A percentile compares a stretch with the other conserved stretches of the same genome.
Conservation (phyloP, 495 filamentous ascomycete species). For the Talaromyces ruber region DNA sequence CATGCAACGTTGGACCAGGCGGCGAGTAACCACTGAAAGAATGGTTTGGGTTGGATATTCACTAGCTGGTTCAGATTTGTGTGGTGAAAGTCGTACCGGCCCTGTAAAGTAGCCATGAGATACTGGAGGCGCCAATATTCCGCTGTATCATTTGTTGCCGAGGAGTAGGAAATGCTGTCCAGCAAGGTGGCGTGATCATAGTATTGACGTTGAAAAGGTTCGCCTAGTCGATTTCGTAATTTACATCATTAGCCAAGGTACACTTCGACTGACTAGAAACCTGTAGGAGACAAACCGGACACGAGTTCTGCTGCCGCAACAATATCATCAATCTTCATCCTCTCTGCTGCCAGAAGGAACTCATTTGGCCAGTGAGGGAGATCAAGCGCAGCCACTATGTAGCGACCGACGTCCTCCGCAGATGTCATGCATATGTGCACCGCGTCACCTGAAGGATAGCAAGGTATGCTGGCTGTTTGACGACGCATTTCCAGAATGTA, state of each 20-base stretch:
- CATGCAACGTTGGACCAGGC: conserved; percentile 12
- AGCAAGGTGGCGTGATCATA: conserved; percentile 5
- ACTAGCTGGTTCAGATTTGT: conserved; percentile 33
- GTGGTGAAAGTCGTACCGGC: conserved; percentile 35
- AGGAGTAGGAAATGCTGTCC: conserved; percentile 7
- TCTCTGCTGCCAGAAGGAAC: conserved; percentile 54
- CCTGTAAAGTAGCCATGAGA: conserved; percentile 39
- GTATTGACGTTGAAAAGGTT: conserved; percentile 10
- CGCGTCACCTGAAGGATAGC: conserved; percentile 36
- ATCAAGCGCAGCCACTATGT: conserved; percentile 54
- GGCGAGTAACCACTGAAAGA: conserved; percentile 32
- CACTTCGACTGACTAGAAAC: not conserved
- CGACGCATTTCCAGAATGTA: conserved; percentile 54
- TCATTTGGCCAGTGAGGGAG: conserved; percentile 57
- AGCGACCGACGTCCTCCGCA: conserved; percentile 55
- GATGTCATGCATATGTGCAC: conserved; percentile 57
- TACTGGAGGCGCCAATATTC: conserved; percentile 17
- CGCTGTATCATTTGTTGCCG: not conserved
- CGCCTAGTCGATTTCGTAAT: not conserved
- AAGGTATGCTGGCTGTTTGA: conserved; percentile 50
- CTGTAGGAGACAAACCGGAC: conserved; percentile 4
- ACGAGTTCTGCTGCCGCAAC: conserved; percentile 29
- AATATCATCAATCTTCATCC: conserved; percentile 44
- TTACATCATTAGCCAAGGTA: not conserved
- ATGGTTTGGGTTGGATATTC: conserved; percentile 25